Conservation (phyloP, 495 filamentous ascomycete genomes). For the Aspergillus sclerotiicarbonarius region DNA sequence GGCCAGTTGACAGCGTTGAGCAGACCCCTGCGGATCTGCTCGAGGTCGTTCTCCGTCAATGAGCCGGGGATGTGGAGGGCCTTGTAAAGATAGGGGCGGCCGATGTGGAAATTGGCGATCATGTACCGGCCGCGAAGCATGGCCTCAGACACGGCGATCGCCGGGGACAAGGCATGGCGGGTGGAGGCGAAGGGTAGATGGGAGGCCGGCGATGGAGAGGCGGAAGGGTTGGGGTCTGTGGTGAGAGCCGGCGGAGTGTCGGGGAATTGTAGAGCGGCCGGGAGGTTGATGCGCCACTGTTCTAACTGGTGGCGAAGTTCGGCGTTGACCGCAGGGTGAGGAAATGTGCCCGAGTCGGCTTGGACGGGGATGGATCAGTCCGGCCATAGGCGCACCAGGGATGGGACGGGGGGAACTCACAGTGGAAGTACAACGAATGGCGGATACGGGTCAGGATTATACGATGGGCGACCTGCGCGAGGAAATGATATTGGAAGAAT, state of each 20-base stretch:
- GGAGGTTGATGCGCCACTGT: slow-evolving; percentile 48
- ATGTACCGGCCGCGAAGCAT: slow-evolving; percentile 46
- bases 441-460: slow-evolving; percentile 50
- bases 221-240: slow-evolving; percentile 21
- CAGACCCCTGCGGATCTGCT: slow-evolving; percentile 43
- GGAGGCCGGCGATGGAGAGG: slow-evolving; percentile 17
- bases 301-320: slow-evolving; percentile 48
- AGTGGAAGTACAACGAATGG: slow-evolving; percentile 49
- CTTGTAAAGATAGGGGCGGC: slow-evolving; percentile 49
- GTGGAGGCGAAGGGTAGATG: slow-evolving; percentile 13
- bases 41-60: slow-evolving; percentile 44
- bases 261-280: slow-evolving; percentile 39
- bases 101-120: slow-evolving; percentile 50
- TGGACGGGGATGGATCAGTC: slow-evolving; percentile 1
- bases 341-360: slow-evolving; percentile 47
- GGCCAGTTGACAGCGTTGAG: slow-evolving; percentile 49
- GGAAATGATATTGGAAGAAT: slow-evolving; percentile 50
- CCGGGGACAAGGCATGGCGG: slow-evolving; percentile 35
- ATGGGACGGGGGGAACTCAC: slow-evolving; percentile 24
- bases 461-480: slow-evolving; percentile 48
- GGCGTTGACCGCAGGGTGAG: slow-evolving; percentile 43
- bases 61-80: slow-evolving; percentile 39
- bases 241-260: slow-evolving; percentile 22
- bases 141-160: slow-evolving; percentile 43
- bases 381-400: not conserved